Base-by-base conservation (phyloP, 2,329 filamentous ascomycete genomes). In the Aureobasidium musti region DNA sequence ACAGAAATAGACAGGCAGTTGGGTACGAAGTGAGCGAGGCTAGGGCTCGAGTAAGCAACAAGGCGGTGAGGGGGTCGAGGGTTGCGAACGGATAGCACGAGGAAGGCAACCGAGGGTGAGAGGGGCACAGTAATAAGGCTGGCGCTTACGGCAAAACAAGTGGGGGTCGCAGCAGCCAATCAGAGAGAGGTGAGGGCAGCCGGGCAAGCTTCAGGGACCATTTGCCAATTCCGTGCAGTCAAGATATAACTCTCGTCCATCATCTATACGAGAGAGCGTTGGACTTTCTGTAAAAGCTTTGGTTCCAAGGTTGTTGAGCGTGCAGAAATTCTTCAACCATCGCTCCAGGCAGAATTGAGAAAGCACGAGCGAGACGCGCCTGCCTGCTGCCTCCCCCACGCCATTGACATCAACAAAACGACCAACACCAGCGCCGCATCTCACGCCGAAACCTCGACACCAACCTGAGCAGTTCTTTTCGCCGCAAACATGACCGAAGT, bases 401-500 rank as follows among this genome's bases (percentile, higher is more conserved):
- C 54, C n/a, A 33, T 45, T 10, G n/a, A 19, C 26, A 59, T 59
- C 54, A 59, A 59, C 39, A 59, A 56, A 30, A 35, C 28, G 50
- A 35, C 28, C 26, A 30, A n/a, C n/a, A n/a, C 11, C 19, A n/a
- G 30, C 52, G 14, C 30, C 53, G 53, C 53, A 37, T 56, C 35
- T 56, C 53, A 35, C 21, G n/a, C 14, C 35, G 30, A 1, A 39
- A 28, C 53, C 33, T 56, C 53, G 33, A 39, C 33, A 26, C 33
- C 14, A 45, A 14, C 19, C 54, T 43, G 23, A 61, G n/a, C 57
- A 49, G 21, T 19, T 14, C 41, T 13, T 37, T 37, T 11, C 39
- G 17, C n/a, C 19, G 47, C 67, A 67, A 76, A 67, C 74, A 88
- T 88, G 86, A 79, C 82, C 71, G 85, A 88, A 73, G 70, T 88